A percentile compares a stretch with the other conserved stretches of the same genome.
These are phyloP conservation scores for Venturia nashicola DNA, from an alignment of 2,329 filamentous ascomycete species.

Conservation along the genomic window DNA sequence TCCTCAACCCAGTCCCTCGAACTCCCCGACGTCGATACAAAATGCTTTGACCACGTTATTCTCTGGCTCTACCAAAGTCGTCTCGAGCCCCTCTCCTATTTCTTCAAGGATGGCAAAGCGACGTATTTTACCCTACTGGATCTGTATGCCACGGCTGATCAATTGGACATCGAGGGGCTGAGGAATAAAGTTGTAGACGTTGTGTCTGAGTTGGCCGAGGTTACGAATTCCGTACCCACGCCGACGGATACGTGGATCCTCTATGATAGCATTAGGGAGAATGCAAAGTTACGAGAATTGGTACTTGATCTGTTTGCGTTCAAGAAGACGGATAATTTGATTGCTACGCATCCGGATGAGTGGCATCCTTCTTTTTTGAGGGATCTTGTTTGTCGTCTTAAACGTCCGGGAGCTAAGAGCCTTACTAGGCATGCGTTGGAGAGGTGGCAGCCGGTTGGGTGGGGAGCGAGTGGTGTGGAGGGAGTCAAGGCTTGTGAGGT, in stretches of 20 bases:
- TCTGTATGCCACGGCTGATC: conserved; percentile 34
- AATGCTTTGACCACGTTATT: conserved; percentile 38
- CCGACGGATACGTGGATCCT: conserved; percentile 36
- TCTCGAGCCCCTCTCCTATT: conserved; percentile 21
- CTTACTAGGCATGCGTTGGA: conserved; percentile 29
- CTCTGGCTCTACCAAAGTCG: conserved; percentile 37
- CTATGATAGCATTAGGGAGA: conserved; percentile 30
- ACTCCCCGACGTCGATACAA: conserved; percentile 31
- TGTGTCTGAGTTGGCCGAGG: conserved; percentile 32
- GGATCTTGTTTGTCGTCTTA: conserved; percentile 33
- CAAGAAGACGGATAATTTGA: conserved; percentile 38
- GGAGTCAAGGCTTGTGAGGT: conserved; percentile 24
- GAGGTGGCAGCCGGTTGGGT: conserved; percentile 26
- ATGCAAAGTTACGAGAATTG: conserved; percentile 26
- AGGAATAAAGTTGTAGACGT: conserved; percentile 32
- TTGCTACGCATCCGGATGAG: conserved; percentile 32
- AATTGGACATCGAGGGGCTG: conserved; percentile 32
- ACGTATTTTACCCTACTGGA: conserved; percentile 39
- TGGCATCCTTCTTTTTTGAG: conserved; percentile 37
- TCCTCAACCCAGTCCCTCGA: conserved; percentile 27
- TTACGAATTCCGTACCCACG: conserved; percentile 37
- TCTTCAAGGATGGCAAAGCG: conserved; percentile 33
- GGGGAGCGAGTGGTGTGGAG: conserved; percentile 12
- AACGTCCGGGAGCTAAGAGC: conserved; percentile 30
- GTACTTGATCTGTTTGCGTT: conserved; percentile 39